A percentile compares a stretch with the other conserved stretches of the same genome.
These are phyloP conservation scores for Mycena rebaudengoi DNA, from an alignment of 768 basidiomycete genomes.

Conservation along the genomic window DNA sequence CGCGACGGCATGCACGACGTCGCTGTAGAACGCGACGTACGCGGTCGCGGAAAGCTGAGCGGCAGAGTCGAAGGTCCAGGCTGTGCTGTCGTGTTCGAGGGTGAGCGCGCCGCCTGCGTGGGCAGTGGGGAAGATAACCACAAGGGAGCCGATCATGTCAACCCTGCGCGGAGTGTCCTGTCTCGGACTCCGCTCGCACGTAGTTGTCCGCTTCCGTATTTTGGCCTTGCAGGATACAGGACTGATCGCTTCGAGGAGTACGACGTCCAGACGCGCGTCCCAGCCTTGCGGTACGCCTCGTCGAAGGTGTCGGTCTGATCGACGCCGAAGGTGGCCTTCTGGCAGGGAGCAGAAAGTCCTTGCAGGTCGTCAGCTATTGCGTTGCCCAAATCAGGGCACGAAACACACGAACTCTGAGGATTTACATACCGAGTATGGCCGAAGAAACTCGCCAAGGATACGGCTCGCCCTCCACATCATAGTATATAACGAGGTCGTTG, in stretches of 20 bases:
- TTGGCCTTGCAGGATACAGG: constrained; percentile 10
- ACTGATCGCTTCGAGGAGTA: no score
- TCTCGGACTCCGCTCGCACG: constrained; percentile 47
- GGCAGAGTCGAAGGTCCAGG: constrained; percentile 47
- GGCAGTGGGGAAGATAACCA: constrained; percentile 50
- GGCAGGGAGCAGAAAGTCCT: constrained; percentile 3
- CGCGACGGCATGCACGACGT: constrained; percentile 56
- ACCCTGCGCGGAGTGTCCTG: constrained; percentile 52
- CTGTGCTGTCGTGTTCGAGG: constrained; percentile 35
- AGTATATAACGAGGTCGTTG: no score
- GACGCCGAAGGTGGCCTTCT: constrained; percentile 35
- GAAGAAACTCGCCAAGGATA: no score
- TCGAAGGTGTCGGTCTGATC: constrained; percentile 34
- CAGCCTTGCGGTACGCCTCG: constrained; percentile 43
- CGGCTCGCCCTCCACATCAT: no score
- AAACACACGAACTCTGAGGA: no score
- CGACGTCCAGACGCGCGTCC: constrained; percentile 28
- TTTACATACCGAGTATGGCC: no score
- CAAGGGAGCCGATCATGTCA: constrained; percentile 57
- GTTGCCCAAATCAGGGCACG: no score
- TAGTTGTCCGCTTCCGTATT: background rate
- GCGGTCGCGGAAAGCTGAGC: background rate
- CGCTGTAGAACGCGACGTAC: no score
- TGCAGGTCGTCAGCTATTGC: no score
- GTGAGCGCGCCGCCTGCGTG: constrained; percentile 49